These are phyloP conservation scores for Hirsutella minnesotensis DNA, from an alignment of 2,329 filamentous ascomycete genomes.

Conservation along the genomic window DNA sequence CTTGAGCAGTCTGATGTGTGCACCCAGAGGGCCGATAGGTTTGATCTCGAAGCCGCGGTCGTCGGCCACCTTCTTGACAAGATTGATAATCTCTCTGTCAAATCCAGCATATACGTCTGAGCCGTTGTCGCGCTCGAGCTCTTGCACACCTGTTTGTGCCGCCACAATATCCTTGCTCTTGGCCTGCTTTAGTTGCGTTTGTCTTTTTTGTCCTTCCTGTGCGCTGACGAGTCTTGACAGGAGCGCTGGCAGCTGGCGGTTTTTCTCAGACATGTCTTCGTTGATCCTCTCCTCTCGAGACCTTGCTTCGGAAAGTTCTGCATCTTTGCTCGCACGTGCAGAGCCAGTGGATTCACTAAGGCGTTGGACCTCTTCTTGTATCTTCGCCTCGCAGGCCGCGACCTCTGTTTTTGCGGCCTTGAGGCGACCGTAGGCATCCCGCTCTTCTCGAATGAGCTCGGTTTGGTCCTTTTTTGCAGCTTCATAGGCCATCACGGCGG, in stretches of 20 bases:
- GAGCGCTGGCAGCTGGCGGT: constrained; percentile 20
- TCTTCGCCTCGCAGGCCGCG: constrained; percentile 31
- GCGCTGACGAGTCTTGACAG: constrained; percentile 19
- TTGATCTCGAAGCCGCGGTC: constrained; percentile 56
- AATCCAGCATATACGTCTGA: constrained; percentile 50
- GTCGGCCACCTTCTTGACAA: constrained; percentile 57
- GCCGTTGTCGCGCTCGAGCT: constrained; percentile 45
- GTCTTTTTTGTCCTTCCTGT: constrained; percentile 16
- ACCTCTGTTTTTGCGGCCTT: constrained; percentile 38
- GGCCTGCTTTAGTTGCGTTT: constrained; percentile 18
- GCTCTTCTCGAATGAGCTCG: constrained; percentile 49
- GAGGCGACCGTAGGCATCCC: constrained; percentile 49
- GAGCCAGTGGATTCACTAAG: constrained; percentile 61
- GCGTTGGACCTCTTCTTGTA: constrained; percentile 44
- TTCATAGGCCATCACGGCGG: constrained; percentile 40
- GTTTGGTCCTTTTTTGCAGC: constrained; percentile 40
- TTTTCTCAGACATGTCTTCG: constrained; percentile 15
- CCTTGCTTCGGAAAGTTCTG: constrained; percentile 29
- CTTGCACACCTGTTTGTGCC: constrained; percentile 29
- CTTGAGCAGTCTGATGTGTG: constrained; percentile 63
- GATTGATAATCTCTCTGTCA: constrained; percentile 44
- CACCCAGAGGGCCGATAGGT: constrained; percentile 76
- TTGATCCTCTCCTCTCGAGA: constrained; percentile 14
- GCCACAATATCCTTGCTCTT: constrained; percentile 44
- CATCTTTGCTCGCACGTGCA: constrained; percentile 49